A percentile compares a stretch with the other conserved stretches of the same genome.
Conservation (phyloP, 2,329 filamentous ascomycete species). For the Fusarium brachygibbosum region DNA sequence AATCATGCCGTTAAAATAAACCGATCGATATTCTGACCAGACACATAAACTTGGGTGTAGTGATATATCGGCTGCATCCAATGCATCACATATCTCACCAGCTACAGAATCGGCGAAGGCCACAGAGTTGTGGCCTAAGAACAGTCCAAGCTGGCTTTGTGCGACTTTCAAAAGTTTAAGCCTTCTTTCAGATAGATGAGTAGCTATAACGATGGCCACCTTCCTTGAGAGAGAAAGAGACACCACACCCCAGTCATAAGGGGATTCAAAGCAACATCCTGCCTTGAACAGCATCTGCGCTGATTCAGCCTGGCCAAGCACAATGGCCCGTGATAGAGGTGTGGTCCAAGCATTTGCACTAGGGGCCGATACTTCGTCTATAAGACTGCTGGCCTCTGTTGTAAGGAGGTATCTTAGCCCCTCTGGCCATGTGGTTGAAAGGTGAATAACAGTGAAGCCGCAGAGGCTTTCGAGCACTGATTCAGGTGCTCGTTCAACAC, state of each 20-base stretch:
- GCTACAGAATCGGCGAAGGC: background rate
- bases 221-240: background rate
- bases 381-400: rapidly evolving
- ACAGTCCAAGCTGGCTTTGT: rapidly evolving
- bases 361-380: too few relatives aligned
- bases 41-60: background rate
- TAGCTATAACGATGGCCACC: background rate
- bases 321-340: rapidly evolving
- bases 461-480: background rate
- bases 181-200: background rate
- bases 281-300: background rate
- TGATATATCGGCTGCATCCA: background rate
- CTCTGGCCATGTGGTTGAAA: background rate
- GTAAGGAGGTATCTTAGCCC: background rate
- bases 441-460: background rate
- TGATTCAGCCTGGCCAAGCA: rapidly evolving
- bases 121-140: background rate
- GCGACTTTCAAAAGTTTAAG: rapidly evolving
- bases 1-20: background rate
- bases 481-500: background rate
- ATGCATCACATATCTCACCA: background rate
- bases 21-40: background rate
- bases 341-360: too few relatives aligned
- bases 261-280: background rate
- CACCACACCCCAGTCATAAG: too few relatives aligned